phyloP scores from a whole-genome alignment of 306 rosid genomes.

The Vigna reflexopilosa region DNA sequence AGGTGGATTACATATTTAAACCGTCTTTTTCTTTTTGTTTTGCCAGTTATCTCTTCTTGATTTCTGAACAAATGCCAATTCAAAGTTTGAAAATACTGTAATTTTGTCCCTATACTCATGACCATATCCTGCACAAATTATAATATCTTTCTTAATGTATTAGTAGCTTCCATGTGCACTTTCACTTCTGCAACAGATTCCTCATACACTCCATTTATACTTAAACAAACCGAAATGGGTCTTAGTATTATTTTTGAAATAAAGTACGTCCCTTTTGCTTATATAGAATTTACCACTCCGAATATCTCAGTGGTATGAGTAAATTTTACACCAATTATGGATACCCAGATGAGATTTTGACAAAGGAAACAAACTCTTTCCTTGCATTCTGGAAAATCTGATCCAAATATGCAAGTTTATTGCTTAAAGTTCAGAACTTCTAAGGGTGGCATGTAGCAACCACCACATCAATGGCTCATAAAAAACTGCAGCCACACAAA shows the following conservation, averaged over 20 bases:
- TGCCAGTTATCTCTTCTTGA: slow-evolving; percentile 37
- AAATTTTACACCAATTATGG: background rate
- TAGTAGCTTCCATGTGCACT: slow-evolving; percentile 61
- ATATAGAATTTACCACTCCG: background rate
- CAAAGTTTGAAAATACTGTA: slow-evolving; percentile 37
- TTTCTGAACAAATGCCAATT: slow-evolving; percentile 41
- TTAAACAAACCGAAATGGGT: slow-evolving; percentile 45
- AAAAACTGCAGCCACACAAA: slow-evolving; percentile 57
- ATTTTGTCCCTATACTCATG: slow-evolving; percentile 53
- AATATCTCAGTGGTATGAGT: background rate
- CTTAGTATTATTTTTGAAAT: slow-evolving; percentile 24
- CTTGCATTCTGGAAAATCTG: slow-evolving; percentile 26
- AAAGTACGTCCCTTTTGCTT: slow-evolving; percentile 42
- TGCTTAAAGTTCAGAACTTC: slow-evolving; percentile 32
- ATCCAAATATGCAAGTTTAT: slow-evolving; percentile 32
- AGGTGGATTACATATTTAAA: slow-evolving; percentile 5
- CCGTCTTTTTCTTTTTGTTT: slow-evolving; percentile 12
- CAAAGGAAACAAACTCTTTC: slow-evolving; percentile 16
- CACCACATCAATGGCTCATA: slow-evolving; percentile 52
- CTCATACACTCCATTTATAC: slow-evolving; percentile 30
- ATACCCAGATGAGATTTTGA: background rate
- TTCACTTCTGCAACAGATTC: slow-evolving; percentile 57
- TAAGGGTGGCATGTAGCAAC: slow-evolving; percentile 36
- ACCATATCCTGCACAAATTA: slow-evolving; percentile 54
- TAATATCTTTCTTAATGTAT: slow-evolving; percentile 33